These are phyloP conservation scores for Pugionium dolabratum DNA, from an alignment of 345 rosid genomes.

Conservation along the genomic window DNA sequence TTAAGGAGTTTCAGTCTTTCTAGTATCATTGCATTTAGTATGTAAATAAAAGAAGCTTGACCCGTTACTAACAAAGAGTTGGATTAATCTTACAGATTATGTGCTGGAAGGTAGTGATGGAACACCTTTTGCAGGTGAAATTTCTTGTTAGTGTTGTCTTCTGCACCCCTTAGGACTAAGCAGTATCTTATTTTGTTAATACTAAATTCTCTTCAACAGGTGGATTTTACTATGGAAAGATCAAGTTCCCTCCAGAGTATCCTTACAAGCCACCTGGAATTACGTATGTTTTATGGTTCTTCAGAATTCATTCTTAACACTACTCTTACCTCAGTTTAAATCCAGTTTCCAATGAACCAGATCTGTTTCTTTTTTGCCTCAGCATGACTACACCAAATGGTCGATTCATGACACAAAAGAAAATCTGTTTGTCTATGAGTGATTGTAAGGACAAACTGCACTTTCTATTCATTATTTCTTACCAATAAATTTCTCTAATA, in stretches of 20 bases:
- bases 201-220: constrained; percentile 42
- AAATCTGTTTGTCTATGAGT: constrained; percentile 98
- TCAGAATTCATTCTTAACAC: constrained; percentile 33
- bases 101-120: constrained; percentile 95
- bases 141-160: constrained; percentile 26
- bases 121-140: constrained; percentile 92
- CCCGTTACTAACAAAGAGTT: constrained; percentile 18
- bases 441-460: constrained; percentile 67
- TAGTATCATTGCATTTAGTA: background rate
- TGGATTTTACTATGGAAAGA: constrained; percentile 81
- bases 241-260: constrained; percentile 95
- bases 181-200: constrained; percentile 11
- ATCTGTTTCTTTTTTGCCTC: constrained; percentile 5
- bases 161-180: background rate
- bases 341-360: constrained; percentile 3
- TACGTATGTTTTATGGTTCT: constrained; percentile 53
- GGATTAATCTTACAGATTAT: constrained; percentile 55
- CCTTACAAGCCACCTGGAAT: constrained; percentile 99
- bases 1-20: constrained; percentile 12
- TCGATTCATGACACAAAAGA: constrained; percentile 93
- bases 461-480: constrained; percentile 3
- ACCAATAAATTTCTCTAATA: background rate
- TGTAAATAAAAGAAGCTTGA: constrained; percentile 6
- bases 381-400: constrained; percentile 94
- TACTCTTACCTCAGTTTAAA: constrained; percentile 11